Evolutionary conservation across 352 stramenopile genomes (phyloP).

Genomic region (Lagenidium sp.): DNA sequence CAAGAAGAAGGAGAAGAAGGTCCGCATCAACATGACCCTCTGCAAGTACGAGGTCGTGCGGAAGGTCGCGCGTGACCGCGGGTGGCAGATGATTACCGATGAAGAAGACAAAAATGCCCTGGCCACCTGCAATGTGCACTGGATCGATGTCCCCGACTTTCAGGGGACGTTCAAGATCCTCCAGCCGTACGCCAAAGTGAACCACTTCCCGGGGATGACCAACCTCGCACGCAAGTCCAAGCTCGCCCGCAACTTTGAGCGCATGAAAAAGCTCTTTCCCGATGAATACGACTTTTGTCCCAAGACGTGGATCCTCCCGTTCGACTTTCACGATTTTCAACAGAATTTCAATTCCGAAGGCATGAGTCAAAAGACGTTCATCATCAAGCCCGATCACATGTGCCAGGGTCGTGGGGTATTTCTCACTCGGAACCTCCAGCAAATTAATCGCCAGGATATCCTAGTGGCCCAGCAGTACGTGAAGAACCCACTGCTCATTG

Average conservation of each 20-base stretch:
- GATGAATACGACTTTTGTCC: conserved; percentile 93
- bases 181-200: conserved; percentile 91
- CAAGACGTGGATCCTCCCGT: conserved; percentile 94
- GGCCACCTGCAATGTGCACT: conserved; percentile 88
- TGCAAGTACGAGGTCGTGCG: conserved; percentile 79
- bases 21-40: conserved; percentile 68
- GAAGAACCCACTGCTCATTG: conserved; percentile 57
- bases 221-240: conserved; percentile 93
- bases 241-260: conserved; percentile 92
- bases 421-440: conserved; percentile 85
- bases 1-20: conserved; percentile 27
- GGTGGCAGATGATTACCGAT: conserved; percentile 66
- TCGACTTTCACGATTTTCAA: conserved; percentile 90
- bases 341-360: conserved; percentile 86
- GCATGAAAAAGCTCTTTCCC: conserved; percentile 93
- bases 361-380: conserved; percentile 90
- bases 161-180: conserved; percentile 83
- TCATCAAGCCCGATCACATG: conserved; percentile 92
- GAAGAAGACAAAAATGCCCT: conserved; percentile 60
- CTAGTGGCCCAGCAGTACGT: conserved; percentile 87
- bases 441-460: conserved; percentile 83
- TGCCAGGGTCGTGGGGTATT: conserved; percentile 92
- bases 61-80: conserved; percentile 63
- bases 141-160: conserved; percentile 93
- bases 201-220: conserved; percentile 95